phyloP scores from a whole-genome alignment of 306 rosid species.

The Parietaria judaica region DNA sequence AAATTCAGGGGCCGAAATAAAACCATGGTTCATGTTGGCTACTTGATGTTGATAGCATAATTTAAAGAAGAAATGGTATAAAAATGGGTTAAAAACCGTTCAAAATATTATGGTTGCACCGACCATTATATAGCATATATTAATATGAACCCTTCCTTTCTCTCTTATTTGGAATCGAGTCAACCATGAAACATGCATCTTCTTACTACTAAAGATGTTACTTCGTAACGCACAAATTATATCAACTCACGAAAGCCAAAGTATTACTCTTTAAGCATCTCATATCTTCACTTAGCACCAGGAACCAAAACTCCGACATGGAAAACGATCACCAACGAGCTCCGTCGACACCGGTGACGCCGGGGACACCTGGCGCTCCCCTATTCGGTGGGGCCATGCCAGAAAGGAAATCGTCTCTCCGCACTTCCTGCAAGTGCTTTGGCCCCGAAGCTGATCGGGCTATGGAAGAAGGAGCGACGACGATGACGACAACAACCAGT shows the following conservation, averaged over 20 bases:
- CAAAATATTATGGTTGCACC: too few species aligned
- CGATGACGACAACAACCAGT: constrained; percentile 32
- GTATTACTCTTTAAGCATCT: not conserved
- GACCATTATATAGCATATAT: too few species aligned
- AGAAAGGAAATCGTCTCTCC: constrained; percentile 39
- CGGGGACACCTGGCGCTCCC: constrained; percentile 76
- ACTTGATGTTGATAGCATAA: too few species aligned
- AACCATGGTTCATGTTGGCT: not conserved
- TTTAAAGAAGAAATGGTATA: too few species aligned
- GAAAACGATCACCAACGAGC: constrained; percentile 46
- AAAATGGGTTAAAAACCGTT: too few species aligned
- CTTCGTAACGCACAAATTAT: not conserved
- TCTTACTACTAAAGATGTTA: constrained; percentile 11
- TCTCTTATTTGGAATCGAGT: constrained; percentile 11
- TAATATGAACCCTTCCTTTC: not conserved
- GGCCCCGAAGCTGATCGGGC: constrained; percentile 43
- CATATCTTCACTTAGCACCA: too few species aligned
- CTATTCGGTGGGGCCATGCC: constrained; percentile 54
- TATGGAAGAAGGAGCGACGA: constrained; percentile 51
- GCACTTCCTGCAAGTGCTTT: constrained; percentile 50
- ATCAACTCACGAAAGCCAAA: not conserved
- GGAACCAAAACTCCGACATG: too few species aligned
- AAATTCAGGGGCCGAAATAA: not conserved
- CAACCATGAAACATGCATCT: constrained; percentile 11
- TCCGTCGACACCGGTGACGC: constrained; percentile 65